Evolutionary conservation across 176 grass and related monocot species (phyloP).

Genomic region (Alopecurus myosuroides): DNA sequence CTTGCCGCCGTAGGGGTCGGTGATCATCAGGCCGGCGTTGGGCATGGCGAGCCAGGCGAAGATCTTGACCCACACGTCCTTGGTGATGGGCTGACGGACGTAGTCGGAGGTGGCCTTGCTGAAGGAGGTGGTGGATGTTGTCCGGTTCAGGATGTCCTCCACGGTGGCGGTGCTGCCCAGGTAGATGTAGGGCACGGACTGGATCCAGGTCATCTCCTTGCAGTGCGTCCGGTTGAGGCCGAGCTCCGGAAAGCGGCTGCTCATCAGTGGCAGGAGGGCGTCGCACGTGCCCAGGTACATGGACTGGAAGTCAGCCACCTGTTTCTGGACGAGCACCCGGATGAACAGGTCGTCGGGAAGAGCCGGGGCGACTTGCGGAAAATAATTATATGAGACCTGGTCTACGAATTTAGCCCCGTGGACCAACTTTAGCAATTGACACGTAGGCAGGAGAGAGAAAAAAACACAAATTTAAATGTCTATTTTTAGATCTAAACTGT

Average conservation of each 20-base stretch:
- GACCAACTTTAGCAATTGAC: too few relatives aligned
- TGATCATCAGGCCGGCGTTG: slow-evolving; percentile 36
- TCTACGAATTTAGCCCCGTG: too few relatives aligned
- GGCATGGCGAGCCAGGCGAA: slow-evolving; percentile 18
- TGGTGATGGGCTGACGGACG: slow-evolving; percentile 21
- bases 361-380: too few relatives aligned
- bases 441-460: too few relatives aligned
- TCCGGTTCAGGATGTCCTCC: slow-evolving; percentile 39
- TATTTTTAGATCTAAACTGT: too few relatives aligned
- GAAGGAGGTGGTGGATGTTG: not conserved
- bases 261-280: slow-evolving; percentile 1
- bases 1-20: slow-evolving; percentile 32
- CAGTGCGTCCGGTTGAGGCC: slow-evolving; percentile 15
- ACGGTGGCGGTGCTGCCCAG: slow-evolving; percentile 10
- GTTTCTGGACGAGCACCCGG: too few relatives aligned
- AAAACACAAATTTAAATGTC: too few relatives aligned
- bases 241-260: slow-evolving; percentile 39
- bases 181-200: slow-evolving; percentile 35
- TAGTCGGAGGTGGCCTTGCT: slow-evolving; percentile 49
- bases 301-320: slow-evolving; percentile 15
- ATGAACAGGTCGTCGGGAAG: too few relatives aligned
- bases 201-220: slow-evolving; percentile 47
- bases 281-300: slow-evolving; percentile 37
- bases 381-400: too few relatives aligned
- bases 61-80: not conserved